phyloP scores from a whole-genome alignment of 305 asterid genomes.

The Fraxinus greggii region DNA sequence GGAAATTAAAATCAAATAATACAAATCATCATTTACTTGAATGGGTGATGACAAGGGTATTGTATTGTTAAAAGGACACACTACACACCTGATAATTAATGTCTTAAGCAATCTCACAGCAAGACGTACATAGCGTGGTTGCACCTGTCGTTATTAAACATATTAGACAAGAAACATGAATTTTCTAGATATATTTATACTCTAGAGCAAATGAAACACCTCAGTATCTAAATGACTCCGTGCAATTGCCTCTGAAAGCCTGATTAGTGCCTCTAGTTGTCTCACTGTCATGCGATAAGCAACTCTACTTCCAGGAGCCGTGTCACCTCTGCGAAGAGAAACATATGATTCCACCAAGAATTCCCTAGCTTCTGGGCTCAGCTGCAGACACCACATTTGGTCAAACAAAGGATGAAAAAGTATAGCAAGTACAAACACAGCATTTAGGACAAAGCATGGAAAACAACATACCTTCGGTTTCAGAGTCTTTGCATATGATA shows the following conservation, averaged over 20 bases:
- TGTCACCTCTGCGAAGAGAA: conserved; percentile 77
- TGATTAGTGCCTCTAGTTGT: conserved; percentile 83
- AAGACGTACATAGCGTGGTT: conserved; percentile 60
- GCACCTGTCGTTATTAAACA: conserved; percentile 50
- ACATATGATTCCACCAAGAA: conserved; percentile 89
- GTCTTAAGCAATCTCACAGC: conserved; percentile 85
- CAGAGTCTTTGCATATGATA: conserved; percentile 79
- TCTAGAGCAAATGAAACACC: conserved; percentile 38
- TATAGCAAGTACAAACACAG: neutral
- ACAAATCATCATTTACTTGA: conserved; percentile 12
- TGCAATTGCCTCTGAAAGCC: conserved; percentile 99
- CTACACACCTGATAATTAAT: conserved; percentile 87
- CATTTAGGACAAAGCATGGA: neutral
- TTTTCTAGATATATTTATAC: conserved; percentile 1
- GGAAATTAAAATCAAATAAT: conserved; percentile 29
- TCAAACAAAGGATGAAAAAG: conserved; percentile 21
- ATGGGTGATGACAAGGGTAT: neutral
- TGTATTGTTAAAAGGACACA: conserved; percentile 19
- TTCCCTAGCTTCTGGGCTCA: conserved; percentile 67
- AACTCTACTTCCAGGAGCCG: conserved; percentile 90
- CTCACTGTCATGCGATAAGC: conserved; percentile 99
- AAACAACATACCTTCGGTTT: conserved; percentile 68
- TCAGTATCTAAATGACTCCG: conserved; percentile 71
- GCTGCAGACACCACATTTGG: conserved; percentile 42
- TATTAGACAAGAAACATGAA: conserved; percentile 9